Evolutionary conservation across 495 filamentous ascomycete species (phyloP), one percentile per base, ranked within the genome.

Genomic region (Hypoxylon trugodes): DNA sequence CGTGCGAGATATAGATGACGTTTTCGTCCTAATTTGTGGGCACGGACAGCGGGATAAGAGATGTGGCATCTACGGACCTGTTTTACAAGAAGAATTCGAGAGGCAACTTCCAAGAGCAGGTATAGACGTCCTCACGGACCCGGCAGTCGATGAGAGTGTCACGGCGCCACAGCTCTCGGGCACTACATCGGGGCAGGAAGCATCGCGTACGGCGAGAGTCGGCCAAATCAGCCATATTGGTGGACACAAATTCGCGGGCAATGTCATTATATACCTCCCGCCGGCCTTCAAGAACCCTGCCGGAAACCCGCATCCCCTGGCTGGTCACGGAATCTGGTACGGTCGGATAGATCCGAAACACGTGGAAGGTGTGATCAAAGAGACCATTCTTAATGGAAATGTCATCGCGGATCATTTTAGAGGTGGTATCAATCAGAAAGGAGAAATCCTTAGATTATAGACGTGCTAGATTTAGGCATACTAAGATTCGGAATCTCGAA

Each of bases 231-330:
- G 90, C 71, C 94, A 98, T 77, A 85, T 98, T 50, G 91, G 92
- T 0, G 94, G 94, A 1, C 94, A 97, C 66, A 95, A 95, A 61
- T 97, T 89, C 69, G 94, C 94, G 0, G 94, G 94, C 2, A 98
- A 98, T 77, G 87, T 97, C 10, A 92, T 97, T 43, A 76, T 97
- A 0, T 98, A 97, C 72, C 76, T 97, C 2, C 94, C 94, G 2
- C 88, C 87, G 3, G 55, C 59, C 0, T 47, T 79, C 35, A 78
- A 71, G 63, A 76, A 69, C 5, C 51, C 24, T 19, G 69, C 65
- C 5, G 78, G 76, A 1, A 59, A 74, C 47, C 40, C 35, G n/a
- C 80, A 86, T 73, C 81, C 86, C 15, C 74, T 96, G 56, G 89
- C 87, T 1, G 93, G 93, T 1, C 86, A 85, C 68, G 93, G 94